These are phyloP conservation scores for Rhynchosporium agropyri DNA, from an alignment of 2,329 filamentous ascomycete species.

Conservation along the genomic window DNA sequence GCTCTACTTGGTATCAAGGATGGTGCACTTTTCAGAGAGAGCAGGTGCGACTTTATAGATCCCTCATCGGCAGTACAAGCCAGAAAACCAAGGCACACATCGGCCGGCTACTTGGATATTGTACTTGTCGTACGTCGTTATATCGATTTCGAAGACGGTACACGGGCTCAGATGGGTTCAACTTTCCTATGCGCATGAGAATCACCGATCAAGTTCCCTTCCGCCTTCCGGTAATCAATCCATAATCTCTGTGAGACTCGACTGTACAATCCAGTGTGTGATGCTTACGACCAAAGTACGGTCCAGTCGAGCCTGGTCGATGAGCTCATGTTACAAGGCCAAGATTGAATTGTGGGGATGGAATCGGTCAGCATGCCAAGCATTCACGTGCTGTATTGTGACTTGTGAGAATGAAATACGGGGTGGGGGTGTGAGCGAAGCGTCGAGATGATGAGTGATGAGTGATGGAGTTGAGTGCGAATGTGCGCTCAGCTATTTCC, in stretches of 20 bases:
- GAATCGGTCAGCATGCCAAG: conserved; percentile 13
- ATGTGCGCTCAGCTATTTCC: too few relatives aligned
- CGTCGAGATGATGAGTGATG: too few relatives aligned
- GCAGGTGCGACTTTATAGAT: conserved; percentile 16
- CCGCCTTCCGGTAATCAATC: not conserved
- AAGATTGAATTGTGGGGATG: not conserved
- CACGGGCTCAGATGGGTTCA: not conserved
- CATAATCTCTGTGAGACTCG: not conserved
- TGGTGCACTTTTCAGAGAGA: conserved; percentile 3
- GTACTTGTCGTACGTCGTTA: not conserved
- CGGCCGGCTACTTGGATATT: not conserved
- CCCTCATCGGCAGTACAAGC: not conserved
- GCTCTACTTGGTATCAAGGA: not conserved
- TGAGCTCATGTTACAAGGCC: not conserved
- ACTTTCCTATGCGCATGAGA: not conserved
- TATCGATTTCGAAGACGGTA: not conserved
- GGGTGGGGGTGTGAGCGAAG: conserved; percentile 7
- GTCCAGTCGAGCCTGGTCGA: not conserved
- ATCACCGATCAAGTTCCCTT: not conserved
- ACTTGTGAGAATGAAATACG: too few relatives aligned
- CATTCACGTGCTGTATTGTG: too few relatives aligned
- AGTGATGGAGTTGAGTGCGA: too few relatives aligned
- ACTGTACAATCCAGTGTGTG: not conserved
- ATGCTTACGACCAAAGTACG: conserved; percentile 1
- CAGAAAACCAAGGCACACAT: not conserved